These are phyloP conservation scores for Ettlia oleoabundans DNA, from an alignment of 139 green algal species.

Conservation along the genomic window DNA sequence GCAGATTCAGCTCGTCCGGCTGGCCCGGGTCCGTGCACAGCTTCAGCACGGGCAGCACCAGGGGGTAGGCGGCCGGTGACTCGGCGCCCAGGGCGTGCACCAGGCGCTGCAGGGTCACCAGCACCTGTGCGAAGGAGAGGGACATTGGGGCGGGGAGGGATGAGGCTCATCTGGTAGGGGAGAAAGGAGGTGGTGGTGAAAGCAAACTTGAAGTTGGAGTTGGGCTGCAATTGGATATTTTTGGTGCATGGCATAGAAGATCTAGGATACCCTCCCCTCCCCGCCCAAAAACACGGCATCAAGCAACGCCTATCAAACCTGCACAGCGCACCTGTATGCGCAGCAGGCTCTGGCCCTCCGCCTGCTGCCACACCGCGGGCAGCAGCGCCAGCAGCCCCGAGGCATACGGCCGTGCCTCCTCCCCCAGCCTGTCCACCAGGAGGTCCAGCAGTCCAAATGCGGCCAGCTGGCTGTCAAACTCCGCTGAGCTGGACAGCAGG, in stretches of 20 bases:
- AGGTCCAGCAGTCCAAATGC: slow-evolving; percentile 79
- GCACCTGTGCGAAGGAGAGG: slow-evolving; percentile 56
- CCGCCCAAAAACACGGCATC: too few relatives aligned
- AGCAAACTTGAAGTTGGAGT: too few relatives aligned
- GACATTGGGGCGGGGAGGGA: neutral
- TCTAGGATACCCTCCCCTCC: too few relatives aligned
- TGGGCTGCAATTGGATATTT: neutral
- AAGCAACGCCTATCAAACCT: neutral
- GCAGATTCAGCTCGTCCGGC: slow-evolving; percentile 79
- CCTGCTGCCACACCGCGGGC: slow-evolving; percentile 73
- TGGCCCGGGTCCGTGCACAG: slow-evolving; percentile 73
- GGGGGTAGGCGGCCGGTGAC: slow-evolving; percentile 53
- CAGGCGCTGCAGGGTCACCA: slow-evolving; percentile 77
- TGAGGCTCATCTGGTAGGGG: neutral
- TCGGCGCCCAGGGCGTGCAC: slow-evolving; percentile 75
- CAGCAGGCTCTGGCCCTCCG: slow-evolving; percentile 77
- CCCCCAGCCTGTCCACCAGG: slow-evolving; percentile 75
- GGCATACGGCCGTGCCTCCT: slow-evolving; percentile 62
- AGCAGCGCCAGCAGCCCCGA: slow-evolving; percentile 66
- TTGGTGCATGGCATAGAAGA: neutral
- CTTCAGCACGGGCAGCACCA: slow-evolving; percentile 77
- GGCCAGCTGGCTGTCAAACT: slow-evolving; percentile 82
- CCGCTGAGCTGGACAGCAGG: slow-evolving; percentile 50
- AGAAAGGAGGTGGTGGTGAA: neutral
- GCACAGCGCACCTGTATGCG: slow-evolving; percentile 73